Percentiles rank a stretch among this genome's conserved stretches.
phyloP scores from a whole-genome alignment of 495 filamentous ascomycete genomes.

The Parachaetomium inaequale region DNA sequence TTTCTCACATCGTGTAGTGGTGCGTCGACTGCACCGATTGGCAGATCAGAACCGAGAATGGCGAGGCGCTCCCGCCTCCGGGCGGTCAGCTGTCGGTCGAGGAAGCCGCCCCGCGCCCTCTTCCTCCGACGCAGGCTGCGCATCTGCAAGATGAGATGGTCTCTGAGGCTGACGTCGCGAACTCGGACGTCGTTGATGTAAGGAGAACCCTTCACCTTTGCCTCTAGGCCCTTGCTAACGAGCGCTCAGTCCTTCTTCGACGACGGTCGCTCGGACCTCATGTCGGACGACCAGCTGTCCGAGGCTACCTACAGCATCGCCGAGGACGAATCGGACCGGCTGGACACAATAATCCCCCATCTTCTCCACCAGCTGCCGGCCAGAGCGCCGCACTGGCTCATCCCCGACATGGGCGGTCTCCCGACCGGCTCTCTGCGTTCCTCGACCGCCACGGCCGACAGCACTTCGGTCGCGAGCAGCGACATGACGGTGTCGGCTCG shows the following conservation, averaged over 20 bases:
- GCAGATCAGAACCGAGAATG: slow-evolving; percentile 20
- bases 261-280: background rate
- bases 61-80: slow-evolving; percentile 20
- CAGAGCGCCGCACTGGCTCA: slow-evolving; percentile 12
- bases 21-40: slow-evolving; percentile 56
- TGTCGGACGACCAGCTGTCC: background rate
- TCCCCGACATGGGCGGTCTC: background rate
- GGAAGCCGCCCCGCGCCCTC: slow-evolving; percentile 2
- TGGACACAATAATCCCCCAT: background rate
- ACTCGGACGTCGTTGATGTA: background rate
- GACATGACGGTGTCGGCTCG: background rate
- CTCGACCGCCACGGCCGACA: background rate
- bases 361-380: background rate
- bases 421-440: background rate
- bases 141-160: background rate
- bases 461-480: background rate
- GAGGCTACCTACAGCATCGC: background rate
- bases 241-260: background rate
- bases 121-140: background rate
- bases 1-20: slow-evolving; percentile 37
- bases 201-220: background rate
- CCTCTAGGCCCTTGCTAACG: background rate
- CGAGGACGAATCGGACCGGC: background rate
- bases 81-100: slow-evolving; percentile 4
- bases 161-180: too few relatives aligned